phyloP scores from a whole-genome alignment of 2,329 filamentous ascomycete species.

The Alternaria solani region DNA sequence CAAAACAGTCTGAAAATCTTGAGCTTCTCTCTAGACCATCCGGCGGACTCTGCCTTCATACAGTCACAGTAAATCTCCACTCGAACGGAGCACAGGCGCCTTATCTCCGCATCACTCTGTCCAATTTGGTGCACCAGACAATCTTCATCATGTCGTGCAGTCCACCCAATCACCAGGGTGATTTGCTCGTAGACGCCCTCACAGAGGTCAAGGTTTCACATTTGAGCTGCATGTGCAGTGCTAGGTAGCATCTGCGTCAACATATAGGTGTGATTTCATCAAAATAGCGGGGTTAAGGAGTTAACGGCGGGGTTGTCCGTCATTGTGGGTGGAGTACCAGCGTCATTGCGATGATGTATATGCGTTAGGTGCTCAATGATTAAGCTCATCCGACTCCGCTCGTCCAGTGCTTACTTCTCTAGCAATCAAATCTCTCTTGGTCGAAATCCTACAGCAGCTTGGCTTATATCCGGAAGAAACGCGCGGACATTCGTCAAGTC shows the following conservation, averaged over 20 bases:
- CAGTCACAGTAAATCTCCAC: background rate
- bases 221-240: background rate
- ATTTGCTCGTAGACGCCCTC: background rate
- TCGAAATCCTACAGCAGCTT: background rate
- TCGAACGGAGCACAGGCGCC: background rate
- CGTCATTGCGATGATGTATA: constrained; percentile 5
- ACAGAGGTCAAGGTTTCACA: background rate
- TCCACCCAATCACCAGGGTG: background rate
- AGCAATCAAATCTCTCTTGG: background rate
- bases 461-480: background rate
- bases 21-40: background rate
- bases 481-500: background rate
- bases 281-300: constrained; percentile 2
- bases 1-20: background rate
- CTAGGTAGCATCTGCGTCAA: background rate
- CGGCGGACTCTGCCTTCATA: background rate
- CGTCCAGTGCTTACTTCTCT: background rate
- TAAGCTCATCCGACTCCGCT: background rate
- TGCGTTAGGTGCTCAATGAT: background rate
- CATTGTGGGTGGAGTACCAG: constrained; percentile 1
- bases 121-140: background rate
- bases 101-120: constrained; percentile 1
- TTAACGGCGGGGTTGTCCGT: background rate
- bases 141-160: background rate
- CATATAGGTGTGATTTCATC: constrained; percentile 5